These are phyloP conservation scores for Mrakia frigida DNA, from an alignment of 768 basidiomycete species.

Conservation along the genomic window DNA sequence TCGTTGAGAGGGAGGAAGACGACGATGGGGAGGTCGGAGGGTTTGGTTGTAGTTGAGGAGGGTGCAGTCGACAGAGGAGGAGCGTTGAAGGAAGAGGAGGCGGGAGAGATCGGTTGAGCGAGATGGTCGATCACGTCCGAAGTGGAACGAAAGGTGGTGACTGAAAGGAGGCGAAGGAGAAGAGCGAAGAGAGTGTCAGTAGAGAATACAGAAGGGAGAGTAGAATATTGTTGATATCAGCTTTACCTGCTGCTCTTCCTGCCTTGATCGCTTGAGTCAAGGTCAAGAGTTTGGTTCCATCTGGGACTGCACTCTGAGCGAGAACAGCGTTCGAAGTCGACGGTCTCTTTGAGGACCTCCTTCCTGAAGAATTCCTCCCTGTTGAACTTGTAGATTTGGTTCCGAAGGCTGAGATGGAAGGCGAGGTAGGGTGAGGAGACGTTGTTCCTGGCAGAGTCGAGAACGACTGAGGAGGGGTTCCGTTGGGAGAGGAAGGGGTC, in stretches of 20 bases:
- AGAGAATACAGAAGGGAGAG: not conserved
- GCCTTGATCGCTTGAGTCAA: not conserved
- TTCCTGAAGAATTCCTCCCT: not conserved
- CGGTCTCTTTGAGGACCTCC: not conserved
- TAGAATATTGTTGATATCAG: not conserved
- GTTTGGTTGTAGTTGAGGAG: not conserved
- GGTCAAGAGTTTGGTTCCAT: not conserved
- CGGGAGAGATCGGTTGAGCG: not conserved
- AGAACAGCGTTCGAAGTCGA: not conserved
- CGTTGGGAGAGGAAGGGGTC: not conserved
- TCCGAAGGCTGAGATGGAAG: not conserved
- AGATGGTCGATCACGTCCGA: not conserved
- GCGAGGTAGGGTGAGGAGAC: not conserved
- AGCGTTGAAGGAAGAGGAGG: too few relatives aligned
- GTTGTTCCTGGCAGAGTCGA: not conserved
- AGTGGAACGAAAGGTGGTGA: slow-evolving; percentile 2
- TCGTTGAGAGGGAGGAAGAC: slow-evolving; percentile 19
- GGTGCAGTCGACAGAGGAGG: not conserved
- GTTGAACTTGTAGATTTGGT: too few relatives aligned
- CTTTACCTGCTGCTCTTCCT: not conserved
- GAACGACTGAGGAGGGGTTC: not conserved
- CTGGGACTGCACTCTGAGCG: not conserved
- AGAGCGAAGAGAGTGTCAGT: not conserved
- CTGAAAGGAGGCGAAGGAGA: not conserved
- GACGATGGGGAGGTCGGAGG: not conserved